These are phyloP conservation scores for Boletus eberwhitei DNA, from an alignment of 768 basidiomycete species.

Conservation along the genomic window DNA sequence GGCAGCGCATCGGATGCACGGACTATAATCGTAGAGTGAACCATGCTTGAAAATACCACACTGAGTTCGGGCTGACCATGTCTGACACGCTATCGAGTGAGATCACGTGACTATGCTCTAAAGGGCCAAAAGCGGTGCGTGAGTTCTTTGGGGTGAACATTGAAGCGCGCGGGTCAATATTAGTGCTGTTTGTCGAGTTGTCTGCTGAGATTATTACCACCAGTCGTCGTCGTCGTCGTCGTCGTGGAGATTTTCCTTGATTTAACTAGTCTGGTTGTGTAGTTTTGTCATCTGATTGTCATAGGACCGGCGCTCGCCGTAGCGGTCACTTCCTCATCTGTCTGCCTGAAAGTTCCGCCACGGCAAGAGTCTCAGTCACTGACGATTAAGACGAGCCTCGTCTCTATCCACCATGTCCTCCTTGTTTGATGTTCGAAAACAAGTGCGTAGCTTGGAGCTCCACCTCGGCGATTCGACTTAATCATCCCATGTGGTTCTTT, in stretches of 20 bases:
- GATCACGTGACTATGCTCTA: conserved; percentile 14
- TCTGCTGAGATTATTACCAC: neutral
- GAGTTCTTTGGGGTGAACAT: neutral
- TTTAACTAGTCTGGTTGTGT: neutral
- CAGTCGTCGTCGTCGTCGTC: neutral
- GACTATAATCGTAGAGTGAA: conserved; percentile 82
- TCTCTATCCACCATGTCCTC: conserved; percentile 29
- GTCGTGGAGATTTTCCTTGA: neutral
- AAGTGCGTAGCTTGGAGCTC: conserved; percentile 41
- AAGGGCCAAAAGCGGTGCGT: neutral
- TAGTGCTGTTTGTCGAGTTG: neutral
- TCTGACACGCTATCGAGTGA: neutral
- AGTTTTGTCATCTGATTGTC: neutral
- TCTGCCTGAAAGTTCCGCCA: too few species aligned
- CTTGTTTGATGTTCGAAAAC: conserved; percentile 67
- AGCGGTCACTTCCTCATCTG: neutral
- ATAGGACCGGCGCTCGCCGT: neutral
- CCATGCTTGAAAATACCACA: conserved; percentile 47
- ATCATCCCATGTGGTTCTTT: conserved; percentile 6
- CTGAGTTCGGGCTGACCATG: neutral
- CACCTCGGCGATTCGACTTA: conserved; percentile 5
- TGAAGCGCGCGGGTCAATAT: neutral
- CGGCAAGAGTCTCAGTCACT: neutral
- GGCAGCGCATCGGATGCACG: conserved; percentile 86
- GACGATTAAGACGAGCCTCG: neutral